phyloP scores from a whole-genome alignment of 2,329 filamentous ascomycete species.

The Colletotrichum truncatum region DNA sequence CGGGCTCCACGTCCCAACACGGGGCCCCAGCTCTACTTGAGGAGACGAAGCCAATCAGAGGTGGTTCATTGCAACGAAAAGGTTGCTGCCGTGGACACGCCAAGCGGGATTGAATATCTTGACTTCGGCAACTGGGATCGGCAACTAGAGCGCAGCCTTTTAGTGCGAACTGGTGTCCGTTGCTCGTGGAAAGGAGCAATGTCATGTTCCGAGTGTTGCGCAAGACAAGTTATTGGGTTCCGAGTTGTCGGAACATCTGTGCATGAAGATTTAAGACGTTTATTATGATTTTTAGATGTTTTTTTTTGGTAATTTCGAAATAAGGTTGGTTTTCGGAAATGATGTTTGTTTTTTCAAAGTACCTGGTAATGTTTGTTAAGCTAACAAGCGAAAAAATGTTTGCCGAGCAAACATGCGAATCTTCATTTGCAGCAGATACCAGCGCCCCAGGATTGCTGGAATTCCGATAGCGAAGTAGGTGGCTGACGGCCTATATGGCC shows the following conservation, averaged over 20 bases:
- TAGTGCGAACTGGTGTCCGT: neutral
- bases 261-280: neutral
- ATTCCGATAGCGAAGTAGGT: no score
- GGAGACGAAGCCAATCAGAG: conserved; percentile 3
- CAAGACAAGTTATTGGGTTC: neutral
- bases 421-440: no score
- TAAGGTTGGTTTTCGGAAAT: no score
- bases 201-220: neutral
- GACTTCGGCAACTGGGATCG: conserved; percentile 27
- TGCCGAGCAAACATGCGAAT: no score
- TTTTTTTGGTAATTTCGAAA: neutral
- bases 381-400: no score
- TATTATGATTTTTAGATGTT: neutral
- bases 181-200: neutral
- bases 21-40: neutral
- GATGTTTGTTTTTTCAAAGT: no score
- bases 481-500: no score
- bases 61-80: neutral
- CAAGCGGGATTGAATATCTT: conserved; percentile 6
- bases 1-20: conserved; percentile 23
- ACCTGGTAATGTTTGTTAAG: no score
- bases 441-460: no score
- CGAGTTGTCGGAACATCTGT: neutral
- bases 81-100: neutral
- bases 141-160: conserved; percentile 8